A percentile compares a stretch with the other conserved stretches of the same genome.
Evolutionary conservation across 2,329 filamentous ascomycete species (phyloP).

Genomic region (Talaromyces rugulosus): DNA sequence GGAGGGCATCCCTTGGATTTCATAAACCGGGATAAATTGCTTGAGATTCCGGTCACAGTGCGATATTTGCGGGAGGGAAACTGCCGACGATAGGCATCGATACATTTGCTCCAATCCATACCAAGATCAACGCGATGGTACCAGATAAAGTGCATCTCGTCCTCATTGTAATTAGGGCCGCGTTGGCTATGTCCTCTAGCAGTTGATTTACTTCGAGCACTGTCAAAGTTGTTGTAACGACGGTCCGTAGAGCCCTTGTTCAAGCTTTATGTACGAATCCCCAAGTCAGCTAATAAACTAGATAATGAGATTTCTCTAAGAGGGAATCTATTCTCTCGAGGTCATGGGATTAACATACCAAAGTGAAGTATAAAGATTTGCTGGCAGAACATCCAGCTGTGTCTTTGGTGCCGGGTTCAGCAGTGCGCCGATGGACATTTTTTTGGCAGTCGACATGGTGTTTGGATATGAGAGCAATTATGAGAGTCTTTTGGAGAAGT

Average conservation of each 20-base stretch:
- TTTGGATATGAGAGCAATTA: no score
- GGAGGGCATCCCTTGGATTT: no score
- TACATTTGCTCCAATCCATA: constrained; percentile 43
- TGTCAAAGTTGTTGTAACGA: constrained; percentile 36
- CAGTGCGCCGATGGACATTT: constrained; percentile 8
- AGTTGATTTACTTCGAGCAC: constrained; percentile 35
- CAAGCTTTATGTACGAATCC: no score
- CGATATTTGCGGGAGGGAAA: constrained; percentile 37
- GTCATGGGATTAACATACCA: no score
- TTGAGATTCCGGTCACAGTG: constrained; percentile 44
- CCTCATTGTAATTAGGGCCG: constrained; percentile 42
- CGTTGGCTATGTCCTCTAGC: constrained; percentile 35
- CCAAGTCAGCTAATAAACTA: no score
- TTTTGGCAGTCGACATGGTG: constrained; percentile 3
- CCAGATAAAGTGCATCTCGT: constrained; percentile 47
- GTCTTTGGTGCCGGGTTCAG: constrained; percentile 6
- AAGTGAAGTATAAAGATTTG: no score
- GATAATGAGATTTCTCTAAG: no score
- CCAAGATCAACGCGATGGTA: constrained; percentile 44
- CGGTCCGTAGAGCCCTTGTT: constrained; percentile 29
- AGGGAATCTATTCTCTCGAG: no score
- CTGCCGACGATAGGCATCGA: constrained; percentile 38
- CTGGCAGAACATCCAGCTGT: neutral
- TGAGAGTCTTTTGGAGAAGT: no score
- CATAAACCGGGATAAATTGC: constrained; percentile 48